A percentile compares a stretch with the other conserved stretches of the same genome.
Evolutionary conservation across 2,329 filamentous ascomycete genomes (phyloP).

Genomic region (Lasiodiplodia sp.): DNA sequence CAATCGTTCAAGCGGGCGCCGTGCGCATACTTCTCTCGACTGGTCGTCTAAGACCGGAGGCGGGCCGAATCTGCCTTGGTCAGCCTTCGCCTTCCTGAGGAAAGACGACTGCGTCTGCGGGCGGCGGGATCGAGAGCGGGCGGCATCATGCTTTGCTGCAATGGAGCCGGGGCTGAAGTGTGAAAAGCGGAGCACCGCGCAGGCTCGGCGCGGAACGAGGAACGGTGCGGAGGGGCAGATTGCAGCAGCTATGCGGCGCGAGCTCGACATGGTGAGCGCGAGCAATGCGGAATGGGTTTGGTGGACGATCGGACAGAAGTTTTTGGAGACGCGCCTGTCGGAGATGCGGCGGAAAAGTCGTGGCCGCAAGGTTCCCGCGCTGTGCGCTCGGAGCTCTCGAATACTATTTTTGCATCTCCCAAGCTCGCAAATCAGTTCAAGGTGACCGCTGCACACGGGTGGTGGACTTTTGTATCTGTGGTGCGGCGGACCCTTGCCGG

Average conservation of each 20-base stretch:
- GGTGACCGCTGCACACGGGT: too few relatives aligned
- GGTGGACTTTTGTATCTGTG: neutral
- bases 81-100: neutral
- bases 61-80: neutral
- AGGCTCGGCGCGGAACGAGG: constrained; percentile 37
- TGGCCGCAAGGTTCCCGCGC: neutral
- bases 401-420: neutral
- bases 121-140: constrained; percentile 11
- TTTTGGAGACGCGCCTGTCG: constrained; percentile 14
- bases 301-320: neutral
- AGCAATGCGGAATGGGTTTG: neutral
- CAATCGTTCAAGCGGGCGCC: neutral
- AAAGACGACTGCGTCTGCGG: constrained; percentile 18
- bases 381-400: neutral
- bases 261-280: constrained; percentile 3
- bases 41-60: constrained; percentile 2
- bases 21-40: neutral
- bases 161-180: neutral
- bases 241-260: constrained; percentile 36
- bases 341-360: neutral
- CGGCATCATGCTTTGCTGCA: constrained; percentile 17
- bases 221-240: constrained; percentile 47
- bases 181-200: neutral
- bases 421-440: neutral
- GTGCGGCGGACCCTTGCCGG: neutral